Evolutionary conservation across 1,284 basidiomycete genomes (phyloP).

Genomic region (Earliella scabrosa): DNA sequence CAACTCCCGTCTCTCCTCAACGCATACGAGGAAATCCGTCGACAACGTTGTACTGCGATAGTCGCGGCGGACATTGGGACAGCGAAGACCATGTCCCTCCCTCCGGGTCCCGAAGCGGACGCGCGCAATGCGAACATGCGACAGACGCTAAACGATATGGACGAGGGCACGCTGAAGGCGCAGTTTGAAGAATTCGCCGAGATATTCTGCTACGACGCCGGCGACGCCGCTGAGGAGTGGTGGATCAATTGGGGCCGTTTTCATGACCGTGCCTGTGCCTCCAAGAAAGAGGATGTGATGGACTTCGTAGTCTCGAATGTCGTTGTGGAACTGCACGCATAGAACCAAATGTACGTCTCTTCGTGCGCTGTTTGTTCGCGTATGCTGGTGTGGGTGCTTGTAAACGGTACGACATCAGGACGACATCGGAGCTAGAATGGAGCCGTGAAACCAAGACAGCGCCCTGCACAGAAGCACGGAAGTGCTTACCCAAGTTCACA

Average conservation of each 20-base stretch:
- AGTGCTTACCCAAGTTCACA: too few relatives aligned
- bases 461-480: too few relatives aligned
- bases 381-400: too few relatives aligned
- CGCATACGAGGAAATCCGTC: constrained; percentile 51
- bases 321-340: too few relatives aligned
- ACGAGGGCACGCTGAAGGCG: constrained; percentile 30
- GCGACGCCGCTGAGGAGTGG: constrained; percentile 41
- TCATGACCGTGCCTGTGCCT: constrained; percentile 15
- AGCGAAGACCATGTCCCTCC: constrained; percentile 38
- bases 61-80: constrained; percentile 41
- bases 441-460: too few relatives aligned
- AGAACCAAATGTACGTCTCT: too few relatives aligned
- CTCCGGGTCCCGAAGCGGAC: constrained; percentile 43
- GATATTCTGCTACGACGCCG: constrained; percentile 38
- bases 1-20: constrained; percentile 47
- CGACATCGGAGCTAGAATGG: too few relatives aligned
- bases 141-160: constrained; percentile 17
- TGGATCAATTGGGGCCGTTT: constrained; percentile 41
- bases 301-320: too few relatives aligned
- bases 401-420: too few relatives aligned
- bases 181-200: constrained; percentile 33
- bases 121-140: constrained; percentile 43
- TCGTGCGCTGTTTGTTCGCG: too few relatives aligned
- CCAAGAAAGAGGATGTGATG: too few relatives aligned
- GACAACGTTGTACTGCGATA: constrained; percentile 41